Evolutionary conservation across 108 stramenopile genomes (phyloP).

Genomic region (Nannochloropsis salina): DNA sequence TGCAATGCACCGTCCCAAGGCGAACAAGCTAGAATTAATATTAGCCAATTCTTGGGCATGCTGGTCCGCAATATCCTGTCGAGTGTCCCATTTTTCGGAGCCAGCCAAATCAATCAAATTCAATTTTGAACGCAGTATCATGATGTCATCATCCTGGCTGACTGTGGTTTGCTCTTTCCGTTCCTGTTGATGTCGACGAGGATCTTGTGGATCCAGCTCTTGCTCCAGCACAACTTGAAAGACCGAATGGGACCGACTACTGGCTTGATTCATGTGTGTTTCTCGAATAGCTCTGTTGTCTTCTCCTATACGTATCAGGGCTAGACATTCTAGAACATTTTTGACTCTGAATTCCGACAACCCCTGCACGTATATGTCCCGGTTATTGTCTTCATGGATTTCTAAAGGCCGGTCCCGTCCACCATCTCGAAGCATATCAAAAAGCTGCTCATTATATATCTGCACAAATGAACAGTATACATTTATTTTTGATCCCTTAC

Average conservation of each 20-base stretch:
- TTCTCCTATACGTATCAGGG: constrained; percentile 69
- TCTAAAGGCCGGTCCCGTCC: constrained; percentile 38
- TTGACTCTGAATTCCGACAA: constrained; percentile 69
- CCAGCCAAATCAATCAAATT: constrained; percentile 83
- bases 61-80: constrained; percentile 52
- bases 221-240: constrained; percentile 68
- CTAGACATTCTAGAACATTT: constrained; percentile 64
- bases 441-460: constrained; percentile 87
- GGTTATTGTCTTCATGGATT: constrained; percentile 34
- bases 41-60: constrained; percentile 58
- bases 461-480: constrained; percentile 77
- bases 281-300: constrained; percentile 76
- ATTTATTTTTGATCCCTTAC: constrained; percentile 33
- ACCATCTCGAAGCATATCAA: constrained; percentile 65
- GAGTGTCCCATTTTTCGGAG: constrained; percentile 62
- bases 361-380: constrained; percentile 72
- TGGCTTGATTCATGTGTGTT: constrained; percentile 82
- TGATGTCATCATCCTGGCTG: constrained; percentile 54
- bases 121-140: constrained; percentile 74
- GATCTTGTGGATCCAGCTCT: constrained; percentile 55
- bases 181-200: constrained; percentile 8
- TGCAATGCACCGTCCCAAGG: constrained; percentile 60
- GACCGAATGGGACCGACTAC: constrained; percentile 82
- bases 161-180: constrained; percentile 37
- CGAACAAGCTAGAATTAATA: constrained; percentile 59